A percentile compares a stretch with the other conserved stretches of the same genome.
Evolutionary conservation across 179 eudicot genomes (phyloP).

Genomic region (Silene coronaria): DNA sequence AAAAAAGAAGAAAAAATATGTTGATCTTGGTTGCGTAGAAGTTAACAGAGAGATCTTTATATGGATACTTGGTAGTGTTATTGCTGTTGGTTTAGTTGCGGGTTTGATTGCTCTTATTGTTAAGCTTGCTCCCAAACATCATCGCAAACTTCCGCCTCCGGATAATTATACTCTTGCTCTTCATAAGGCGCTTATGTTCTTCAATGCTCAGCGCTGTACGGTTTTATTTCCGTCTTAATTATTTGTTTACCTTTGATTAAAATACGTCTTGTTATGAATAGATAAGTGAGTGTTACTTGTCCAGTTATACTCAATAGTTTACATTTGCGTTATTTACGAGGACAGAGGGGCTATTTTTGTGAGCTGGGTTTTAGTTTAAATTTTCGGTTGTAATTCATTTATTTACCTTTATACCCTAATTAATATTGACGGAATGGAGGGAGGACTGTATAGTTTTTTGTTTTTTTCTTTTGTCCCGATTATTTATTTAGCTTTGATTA

Average conservation of each 20-base stretch:
- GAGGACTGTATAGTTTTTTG: no score
- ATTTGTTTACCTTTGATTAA: background rate
- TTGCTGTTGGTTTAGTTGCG: conserved; percentile 51
- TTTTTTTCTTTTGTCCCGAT: no score
- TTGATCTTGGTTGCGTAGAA: conserved; percentile 77
- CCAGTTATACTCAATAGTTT: no score
- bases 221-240: background rate
- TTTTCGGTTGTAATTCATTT: no score
- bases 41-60: conserved; percentile 63
- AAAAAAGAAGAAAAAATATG: conserved; percentile 78
- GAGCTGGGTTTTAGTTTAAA: no score
- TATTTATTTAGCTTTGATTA: no score
- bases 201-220: conserved; percentile 90
- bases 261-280: no score
- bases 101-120: conserved; percentile 60
- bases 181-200: conserved; percentile 80
- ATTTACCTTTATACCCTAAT: no score
- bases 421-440: no score
- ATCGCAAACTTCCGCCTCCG: conserved; percentile 49
- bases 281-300: no score
- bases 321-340: no score
- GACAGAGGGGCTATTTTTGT: no score
- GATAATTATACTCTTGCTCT: conserved; percentile 81
- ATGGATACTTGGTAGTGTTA: conserved; percentile 59
- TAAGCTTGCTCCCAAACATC: conserved; percentile 58